Evolutionary conservation across 2,329 filamentous ascomycete genomes (phyloP), one percentile per base, ranked within the genome.

Genomic region (Bisporella sp.): DNA sequence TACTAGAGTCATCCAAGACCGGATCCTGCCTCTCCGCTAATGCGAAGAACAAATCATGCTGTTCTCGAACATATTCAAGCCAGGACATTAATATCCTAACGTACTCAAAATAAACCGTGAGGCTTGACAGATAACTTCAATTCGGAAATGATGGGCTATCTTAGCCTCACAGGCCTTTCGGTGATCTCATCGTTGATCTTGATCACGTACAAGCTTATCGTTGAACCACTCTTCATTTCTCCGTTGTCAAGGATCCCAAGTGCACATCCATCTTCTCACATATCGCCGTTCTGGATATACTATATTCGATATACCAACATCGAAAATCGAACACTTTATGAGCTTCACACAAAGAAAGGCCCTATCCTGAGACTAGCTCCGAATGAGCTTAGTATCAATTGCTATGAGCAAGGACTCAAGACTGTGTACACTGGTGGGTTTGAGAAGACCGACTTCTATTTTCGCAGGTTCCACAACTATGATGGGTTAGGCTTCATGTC

Each of bases 221-320:
- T 50, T 31, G 33, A 41, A 9, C 52, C 39, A 0, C 50, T 61
- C 12, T 44, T 83, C 49, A 45, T 82, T 41, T 85, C 83, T 2
- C 82, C 84, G 0, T 70, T 89, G 12, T 70, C 77, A 29, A 76
- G 71, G 45, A 76, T 89, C 32, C 85, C 85, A 5, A 76, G 74
- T 54, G 83, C 84, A 0, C 85, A 90, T 64, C 84, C 79, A 70
- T 76, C 79, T 2, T 74, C 76, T 1, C 74, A 77, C 1, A 65
- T 85, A 54, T 82, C 81, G 0, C 71, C 78, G 1, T 62, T 75
- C 6, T 89, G 85, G 84, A 86, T 89, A 52, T 69, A 82, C 4
- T 78, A 70, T 59, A 74, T 76, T 31, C 77, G 85, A 4, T 40
- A 51, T 40, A 37, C 46, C 5, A 54, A 46, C 33, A 37, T 31